Conservation (phyloP, 257 asterid genomes). For the Knoxia roxburghii region DNA sequence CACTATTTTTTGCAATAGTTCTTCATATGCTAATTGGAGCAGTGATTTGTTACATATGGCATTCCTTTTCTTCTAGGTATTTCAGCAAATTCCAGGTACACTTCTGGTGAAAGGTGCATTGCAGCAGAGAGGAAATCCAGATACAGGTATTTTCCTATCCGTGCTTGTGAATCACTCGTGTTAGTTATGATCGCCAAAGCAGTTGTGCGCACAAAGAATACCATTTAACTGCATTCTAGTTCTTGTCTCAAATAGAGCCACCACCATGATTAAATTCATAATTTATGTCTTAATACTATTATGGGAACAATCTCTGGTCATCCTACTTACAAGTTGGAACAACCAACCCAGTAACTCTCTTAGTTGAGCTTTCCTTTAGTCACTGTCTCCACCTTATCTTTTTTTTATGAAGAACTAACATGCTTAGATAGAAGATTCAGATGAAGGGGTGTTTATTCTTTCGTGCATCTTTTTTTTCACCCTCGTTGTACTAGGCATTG, state of each 20-base stretch:
- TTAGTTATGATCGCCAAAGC: conserved; percentile 8
- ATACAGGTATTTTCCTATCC: conserved; percentile 38
- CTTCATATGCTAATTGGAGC: not conserved
- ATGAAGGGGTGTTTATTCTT: not conserved
- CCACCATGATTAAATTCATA: not conserved
- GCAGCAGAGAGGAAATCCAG: conserved; percentile 46
- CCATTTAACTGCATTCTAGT: not conserved
- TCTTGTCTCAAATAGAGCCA: not conserved
- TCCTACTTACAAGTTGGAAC: not conserved
- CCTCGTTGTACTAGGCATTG: not conserved
- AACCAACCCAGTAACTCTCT: not conserved
- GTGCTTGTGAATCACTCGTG: not conserved
- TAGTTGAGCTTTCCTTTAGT: not conserved
- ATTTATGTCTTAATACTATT: not conserved
- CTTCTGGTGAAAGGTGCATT: conserved; percentile 63
- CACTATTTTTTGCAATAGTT: not conserved
- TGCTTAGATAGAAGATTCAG: not conserved
- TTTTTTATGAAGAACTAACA: not conserved
- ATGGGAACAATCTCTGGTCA: not conserved
- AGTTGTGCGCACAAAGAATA: not conserved
- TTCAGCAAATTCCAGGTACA: conserved; percentile 86
- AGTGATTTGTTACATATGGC: not conserved
- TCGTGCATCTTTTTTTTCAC: not conserved
- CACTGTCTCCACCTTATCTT: not conserved
- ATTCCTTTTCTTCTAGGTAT: conserved; percentile 44